Percentiles rank a stretch among this genome's conserved stretches.
These are phyloP conservation scores for Haematococcus lacustris DNA, from an alignment of 139 green algal species.

Conservation along the genomic window DNA sequence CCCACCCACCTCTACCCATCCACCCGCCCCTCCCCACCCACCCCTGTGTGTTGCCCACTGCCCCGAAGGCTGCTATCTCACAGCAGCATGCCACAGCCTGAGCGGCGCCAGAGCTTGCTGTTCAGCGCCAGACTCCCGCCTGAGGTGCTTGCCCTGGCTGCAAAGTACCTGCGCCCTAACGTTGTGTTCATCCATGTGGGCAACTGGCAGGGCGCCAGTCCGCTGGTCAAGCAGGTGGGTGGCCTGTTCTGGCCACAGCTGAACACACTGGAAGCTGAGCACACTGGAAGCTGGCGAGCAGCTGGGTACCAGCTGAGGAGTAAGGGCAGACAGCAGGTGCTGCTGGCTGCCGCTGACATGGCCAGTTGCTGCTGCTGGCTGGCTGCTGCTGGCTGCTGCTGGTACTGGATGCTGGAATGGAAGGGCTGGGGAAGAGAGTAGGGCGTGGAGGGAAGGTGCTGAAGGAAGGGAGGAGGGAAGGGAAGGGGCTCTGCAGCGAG, in stretches of 20 bases:
- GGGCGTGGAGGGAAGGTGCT: too few relatives aligned
- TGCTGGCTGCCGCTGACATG: too few relatives aligned
- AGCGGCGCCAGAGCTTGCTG: slow-evolving; percentile 13
- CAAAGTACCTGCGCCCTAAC: not conserved
- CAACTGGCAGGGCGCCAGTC: not conserved
- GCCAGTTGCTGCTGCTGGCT: too few relatives aligned
- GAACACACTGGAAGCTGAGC: too few relatives aligned
- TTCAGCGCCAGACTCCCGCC: not conserved
- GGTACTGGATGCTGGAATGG: too few relatives aligned
- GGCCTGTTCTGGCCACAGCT: not conserved
- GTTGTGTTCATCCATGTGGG: slow-evolving; percentile 4
- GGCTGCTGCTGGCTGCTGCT: too few relatives aligned
- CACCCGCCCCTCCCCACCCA: not conserved
- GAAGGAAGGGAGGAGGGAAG: too few relatives aligned
- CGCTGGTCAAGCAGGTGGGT: slow-evolving; percentile 3
- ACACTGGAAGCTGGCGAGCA: too few relatives aligned
- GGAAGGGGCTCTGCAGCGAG: too few relatives aligned
- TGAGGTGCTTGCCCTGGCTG: slow-evolving; percentile 16
- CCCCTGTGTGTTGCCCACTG: not conserved
- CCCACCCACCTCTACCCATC: not conserved
- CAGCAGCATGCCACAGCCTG: slow-evolving; percentile 5
- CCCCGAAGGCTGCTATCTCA: slow-evolving; percentile 13
- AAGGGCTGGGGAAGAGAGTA: too few relatives aligned
- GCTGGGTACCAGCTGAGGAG: too few relatives aligned
- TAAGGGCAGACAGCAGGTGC: too few relatives aligned